Evolutionary conservation across 2,329 filamentous ascomycete species (phyloP), one percentile per base, ranked within the genome.

Genomic region (Lachnellula arida): DNA sequence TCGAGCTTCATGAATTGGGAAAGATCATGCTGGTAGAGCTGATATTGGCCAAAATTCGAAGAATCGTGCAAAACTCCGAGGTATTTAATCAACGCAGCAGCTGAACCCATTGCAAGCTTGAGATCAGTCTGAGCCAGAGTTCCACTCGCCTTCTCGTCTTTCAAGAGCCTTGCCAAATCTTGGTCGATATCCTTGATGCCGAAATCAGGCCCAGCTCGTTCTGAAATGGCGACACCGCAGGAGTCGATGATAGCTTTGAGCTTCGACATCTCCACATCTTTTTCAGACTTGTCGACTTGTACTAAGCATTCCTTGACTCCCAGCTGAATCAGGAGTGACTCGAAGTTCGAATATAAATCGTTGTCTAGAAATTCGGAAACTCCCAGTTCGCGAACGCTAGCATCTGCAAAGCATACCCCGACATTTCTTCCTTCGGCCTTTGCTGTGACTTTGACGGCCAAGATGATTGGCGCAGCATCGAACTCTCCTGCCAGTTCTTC

Each of bases 331-430:
- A 99, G 82, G 17, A 99, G 80, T 3, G 92, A 91, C 74, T 99
- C 94, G 63, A 99, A 95, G 71, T 99, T 99, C 51, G 93, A 97
- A 75, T 95, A 99, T 9, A 97, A 79, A 70, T 99, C 94, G 68
- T 97, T 99, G 78, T 99, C 94, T n/a, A 96, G 82, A 63, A 99
- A 99, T 70, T 99, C 95, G 77, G 90, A 96, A 53, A 99, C 91
- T 8, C 94, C 94, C 2, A 99, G 81, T 75, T 99, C 94, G 51
- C 94, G 82, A 25, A 97, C 93, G 63, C 91, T 97, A 1, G 95
- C 94, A 76, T 99, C 94, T 7, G 94, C 95, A 70, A 99, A 99
- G 74, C 94, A 97, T 5, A 99, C 93, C 8, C 94, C 94, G 0
- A 99, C 88, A 62, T 82, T 89, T 46, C 94, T 82, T 5, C 88